Percentiles rank a stretch among this genome's conserved stretches.
Evolutionary conservation across 208 protist genomes (phyloP).

Genomic region (Wallacemonas collosoma): DNA sequence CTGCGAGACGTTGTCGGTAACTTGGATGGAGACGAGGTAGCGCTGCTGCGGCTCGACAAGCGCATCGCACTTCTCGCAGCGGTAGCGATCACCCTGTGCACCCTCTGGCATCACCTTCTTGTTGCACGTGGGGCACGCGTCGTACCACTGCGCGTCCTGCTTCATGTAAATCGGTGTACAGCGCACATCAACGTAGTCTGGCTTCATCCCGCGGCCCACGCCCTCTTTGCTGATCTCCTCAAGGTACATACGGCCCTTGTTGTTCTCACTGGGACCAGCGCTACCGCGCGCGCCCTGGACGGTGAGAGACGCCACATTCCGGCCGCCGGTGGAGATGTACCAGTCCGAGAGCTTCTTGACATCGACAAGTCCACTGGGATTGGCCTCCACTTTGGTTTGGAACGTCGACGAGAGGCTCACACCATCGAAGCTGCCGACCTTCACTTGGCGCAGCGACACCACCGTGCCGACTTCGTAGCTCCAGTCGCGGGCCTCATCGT

Average conservation of each 20-base stretch:
- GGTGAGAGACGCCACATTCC: constrained; percentile 78
- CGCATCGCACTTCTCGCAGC: constrained; percentile 91
- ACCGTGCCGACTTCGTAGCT: constrained; percentile 61
- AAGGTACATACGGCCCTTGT: constrained; percentile 85
- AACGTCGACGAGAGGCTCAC: constrained; percentile 83
- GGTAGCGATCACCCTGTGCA: constrained; percentile 74
- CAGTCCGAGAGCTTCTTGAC: constrained; percentile 85
- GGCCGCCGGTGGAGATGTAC: constrained; percentile 84
- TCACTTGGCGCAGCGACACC: constrained; percentile 81
- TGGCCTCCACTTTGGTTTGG: constrained; percentile 84
- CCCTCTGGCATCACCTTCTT: constrained; percentile 90
- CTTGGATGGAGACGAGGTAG: constrained; percentile 88
- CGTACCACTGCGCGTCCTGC: constrained; percentile 91
- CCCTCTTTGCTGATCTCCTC: constrained; percentile 79
- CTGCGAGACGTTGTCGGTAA: constrained; percentile 87
- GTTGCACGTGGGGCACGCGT: constrained; percentile 91
- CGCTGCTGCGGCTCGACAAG: constrained; percentile 74
- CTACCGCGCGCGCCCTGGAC: constrained; percentile 39
- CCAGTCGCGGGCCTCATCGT: constrained; percentile 84
- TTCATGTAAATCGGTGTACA: constrained; percentile 92
- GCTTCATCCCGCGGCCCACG: constrained; percentile 74
- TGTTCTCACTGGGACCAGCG: constrained; percentile 42
- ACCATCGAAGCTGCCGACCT: constrained; percentile 86
- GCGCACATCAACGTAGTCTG: constrained; percentile 88
- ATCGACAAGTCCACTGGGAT: constrained; percentile 71